Evolutionary conservation across 2,329 filamentous ascomycete genomes (phyloP).

Genomic region (Blumeriella jaapii): DNA sequence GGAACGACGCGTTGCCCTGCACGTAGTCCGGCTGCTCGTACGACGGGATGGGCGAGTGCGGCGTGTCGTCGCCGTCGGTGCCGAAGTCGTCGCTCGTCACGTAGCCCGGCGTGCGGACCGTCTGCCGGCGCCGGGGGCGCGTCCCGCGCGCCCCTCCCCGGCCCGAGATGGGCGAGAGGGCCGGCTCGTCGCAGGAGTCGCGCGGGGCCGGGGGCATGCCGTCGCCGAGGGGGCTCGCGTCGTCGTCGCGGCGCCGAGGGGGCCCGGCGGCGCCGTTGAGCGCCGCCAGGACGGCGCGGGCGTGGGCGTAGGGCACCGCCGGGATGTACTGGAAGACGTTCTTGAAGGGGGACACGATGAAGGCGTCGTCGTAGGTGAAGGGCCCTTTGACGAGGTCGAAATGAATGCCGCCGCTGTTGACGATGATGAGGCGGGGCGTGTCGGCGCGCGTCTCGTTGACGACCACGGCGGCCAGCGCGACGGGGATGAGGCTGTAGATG

Average conservation of each 20-base stretch:
- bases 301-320: slow-evolving; percentile 67
- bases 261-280: slow-evolving; percentile 38
- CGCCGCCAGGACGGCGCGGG: slow-evolving; percentile 50
- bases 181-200: slow-evolving; percentile 25
- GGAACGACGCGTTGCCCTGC: slow-evolving; percentile 54
- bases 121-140: no score
- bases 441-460: slow-evolving; percentile 44
- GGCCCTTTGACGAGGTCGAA: slow-evolving; percentile 89
- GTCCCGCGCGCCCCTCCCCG: no score
- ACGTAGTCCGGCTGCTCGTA: slow-evolving; percentile 76
- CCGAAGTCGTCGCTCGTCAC: slow-evolving; percentile 79
- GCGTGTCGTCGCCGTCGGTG: slow-evolving; percentile 74
- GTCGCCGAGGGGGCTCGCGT: no score
- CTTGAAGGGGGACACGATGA: slow-evolving; percentile 74
- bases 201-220: slow-evolving; percentile 24
- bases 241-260: slow-evolving; percentile 13
- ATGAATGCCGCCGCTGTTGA: slow-evolving; percentile 82
- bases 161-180: slow-evolving; percentile 12
- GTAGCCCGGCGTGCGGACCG: slow-evolving; percentile 52
- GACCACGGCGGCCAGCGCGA: slow-evolving; percentile 58
- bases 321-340: slow-evolving; percentile 66
- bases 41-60: slow-evolving; percentile 62
- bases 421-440: slow-evolving; percentile 56
- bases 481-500: slow-evolving; percentile 53
- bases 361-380: slow-evolving; percentile 79